These are phyloP conservation scores for Rhynchospora pubera DNA, from an alignment of 176 grass and related monocot genomes.

Conservation along the genomic window DNA sequence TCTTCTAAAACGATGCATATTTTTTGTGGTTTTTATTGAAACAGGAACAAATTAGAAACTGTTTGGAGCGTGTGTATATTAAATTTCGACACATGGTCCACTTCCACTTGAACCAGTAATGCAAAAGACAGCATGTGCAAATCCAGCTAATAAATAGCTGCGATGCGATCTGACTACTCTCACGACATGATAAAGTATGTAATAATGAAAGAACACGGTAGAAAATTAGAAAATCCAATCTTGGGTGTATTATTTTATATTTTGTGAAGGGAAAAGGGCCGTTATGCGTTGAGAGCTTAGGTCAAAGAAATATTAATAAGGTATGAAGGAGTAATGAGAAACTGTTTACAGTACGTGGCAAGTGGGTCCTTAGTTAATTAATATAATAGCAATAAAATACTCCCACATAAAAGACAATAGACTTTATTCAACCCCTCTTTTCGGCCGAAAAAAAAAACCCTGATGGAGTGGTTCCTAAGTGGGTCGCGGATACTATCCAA, in stretches of 20 bases:
- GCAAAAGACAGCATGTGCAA: not conserved
- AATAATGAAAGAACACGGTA: not conserved
- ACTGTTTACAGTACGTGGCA: not conserved
- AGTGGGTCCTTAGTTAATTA: not conserved
- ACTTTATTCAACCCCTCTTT: not conserved
- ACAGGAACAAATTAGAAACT: not conserved
- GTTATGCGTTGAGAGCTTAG: not conserved
- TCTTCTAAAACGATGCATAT: not conserved
- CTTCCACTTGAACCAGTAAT: not conserved
- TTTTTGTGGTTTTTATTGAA: not conserved
- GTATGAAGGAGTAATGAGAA: not conserved
- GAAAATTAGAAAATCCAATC: not conserved
- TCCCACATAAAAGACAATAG: not conserved
- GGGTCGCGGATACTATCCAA: no score
- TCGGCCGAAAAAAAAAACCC: no score
- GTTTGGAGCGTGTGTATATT: not conserved
- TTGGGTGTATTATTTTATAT: not conserved
- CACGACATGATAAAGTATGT: not conserved
- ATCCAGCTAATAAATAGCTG: not conserved
- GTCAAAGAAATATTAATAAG: not conserved
- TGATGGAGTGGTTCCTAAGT: no score
- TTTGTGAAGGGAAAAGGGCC: not conserved
- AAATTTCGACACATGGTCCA: not conserved
- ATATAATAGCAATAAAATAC: not conserved
- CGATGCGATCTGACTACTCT: not conserved